Base-by-base conservation (phyloP, 2,329 filamentous ascomycete species). In the Trichothecium roseum region DNA sequence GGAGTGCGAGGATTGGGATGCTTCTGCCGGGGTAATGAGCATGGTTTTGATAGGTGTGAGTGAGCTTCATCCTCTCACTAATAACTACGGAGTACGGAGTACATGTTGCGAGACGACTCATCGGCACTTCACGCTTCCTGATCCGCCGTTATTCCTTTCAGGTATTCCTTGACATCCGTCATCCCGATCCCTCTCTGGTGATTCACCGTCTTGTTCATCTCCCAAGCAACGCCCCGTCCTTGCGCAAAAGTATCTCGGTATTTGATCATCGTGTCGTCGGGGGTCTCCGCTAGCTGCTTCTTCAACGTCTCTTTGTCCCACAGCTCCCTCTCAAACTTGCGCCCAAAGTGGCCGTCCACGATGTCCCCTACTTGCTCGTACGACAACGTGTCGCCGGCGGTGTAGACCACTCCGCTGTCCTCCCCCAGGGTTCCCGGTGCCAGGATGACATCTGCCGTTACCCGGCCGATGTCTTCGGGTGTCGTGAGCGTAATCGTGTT, bases 401-500 rank as follows among this genome's bases (percentile, higher is more conserved):
- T 63, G 49, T 66, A 79, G 1, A 81, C 59, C 1, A 78, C 62
- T 18, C 29, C 18, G 26, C 36, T 38, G 20, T 24, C 20, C 10
- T 59, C 58, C 18, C 39, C 32, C 3, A 54, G 41, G 2, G 42
- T 53, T 3, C 45, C 44, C 1, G 64, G 59, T 3, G 58, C 57
- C 5, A 68, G 62, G 2, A 78, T 57, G 30, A 78, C 48, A 36
- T 75, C 69, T 1, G 74, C 76, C 8, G 72, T 69, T 33, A 78
- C 58, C 12, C 51, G 57, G 1, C 77, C 81, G 41, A 85, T 84
- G 51, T 84, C 81, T 32, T 54, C 48, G 2, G 76, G 69, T 26
- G 69, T 66, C 6, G 80, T 84, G 6, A 80, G 58, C 1, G 76
- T 81, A 28, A 85, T 66, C 27, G 53, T 50, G 40, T 72, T 78